These are phyloP conservation scores for Aegilops umbellulata DNA, from an alignment of 176 grass and related monocot genomes.

Conservation along the genomic window DNA sequence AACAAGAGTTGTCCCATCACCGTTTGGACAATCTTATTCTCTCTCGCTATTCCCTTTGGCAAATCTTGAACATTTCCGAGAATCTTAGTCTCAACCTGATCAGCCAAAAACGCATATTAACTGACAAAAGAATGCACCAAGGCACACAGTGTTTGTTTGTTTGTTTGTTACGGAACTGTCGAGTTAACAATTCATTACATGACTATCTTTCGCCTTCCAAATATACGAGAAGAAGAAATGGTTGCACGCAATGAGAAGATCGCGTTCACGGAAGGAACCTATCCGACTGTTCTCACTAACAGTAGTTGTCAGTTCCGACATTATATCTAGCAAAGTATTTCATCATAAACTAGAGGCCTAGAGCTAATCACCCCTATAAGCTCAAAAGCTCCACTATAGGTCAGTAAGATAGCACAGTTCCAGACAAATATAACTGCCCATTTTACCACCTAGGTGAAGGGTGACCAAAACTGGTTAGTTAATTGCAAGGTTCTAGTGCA, in stretches of 20 bases:
- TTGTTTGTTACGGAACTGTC: background rate
- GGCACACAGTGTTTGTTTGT: background rate
- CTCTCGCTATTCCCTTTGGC: conserved; percentile 78
- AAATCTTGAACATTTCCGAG: conserved; percentile 81
- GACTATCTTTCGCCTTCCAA: background rate
- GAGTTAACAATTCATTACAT: background rate
- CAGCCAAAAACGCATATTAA: background rate
- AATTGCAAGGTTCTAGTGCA: background rate
- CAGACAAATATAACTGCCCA: background rate
- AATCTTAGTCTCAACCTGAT: conserved; percentile 97
- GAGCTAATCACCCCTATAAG: background rate
- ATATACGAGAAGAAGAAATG: background rate
- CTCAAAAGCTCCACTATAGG: background rate
- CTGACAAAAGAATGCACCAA: background rate
- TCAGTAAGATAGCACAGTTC: background rate
- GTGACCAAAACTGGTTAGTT: background rate
- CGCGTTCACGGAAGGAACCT: background rate
- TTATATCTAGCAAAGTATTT: background rate
- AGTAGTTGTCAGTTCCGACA: background rate
- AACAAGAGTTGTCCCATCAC: conserved; percentile 95
- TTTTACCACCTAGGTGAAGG: background rate
- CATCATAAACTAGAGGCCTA: conserved; percentile 5
- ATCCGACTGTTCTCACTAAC: background rate
- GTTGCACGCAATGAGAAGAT: background rate
- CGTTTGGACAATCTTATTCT: conserved; percentile 96